Evolutionary conservation across 192 early-diverging fungal species (phyloP).

Genomic region (Obelidium mucronatum): DNA sequence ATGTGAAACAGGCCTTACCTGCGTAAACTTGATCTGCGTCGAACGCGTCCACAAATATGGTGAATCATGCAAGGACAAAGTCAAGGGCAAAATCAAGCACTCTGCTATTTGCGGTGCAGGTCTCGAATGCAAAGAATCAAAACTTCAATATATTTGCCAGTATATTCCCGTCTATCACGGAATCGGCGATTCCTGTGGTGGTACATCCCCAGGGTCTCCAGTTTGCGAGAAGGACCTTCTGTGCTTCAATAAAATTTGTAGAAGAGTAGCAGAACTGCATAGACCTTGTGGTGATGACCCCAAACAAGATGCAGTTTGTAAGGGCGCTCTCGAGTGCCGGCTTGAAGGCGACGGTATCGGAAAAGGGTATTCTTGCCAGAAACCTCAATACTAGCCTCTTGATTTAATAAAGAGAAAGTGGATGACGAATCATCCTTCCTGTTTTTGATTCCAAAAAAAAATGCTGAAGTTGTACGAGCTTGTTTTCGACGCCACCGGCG

Average conservation of each 20-base stretch:
- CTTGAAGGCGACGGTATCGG: background rate
- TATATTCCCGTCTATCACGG: background rate
- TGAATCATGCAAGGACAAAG: background rate
- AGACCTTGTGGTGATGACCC: background rate
- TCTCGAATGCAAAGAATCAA: background rate
- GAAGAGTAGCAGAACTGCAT: background rate
- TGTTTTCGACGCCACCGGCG: background rate
- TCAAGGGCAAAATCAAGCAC: background rate
- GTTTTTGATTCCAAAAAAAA: no score
- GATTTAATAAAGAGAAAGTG: background rate
- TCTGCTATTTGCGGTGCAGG: background rate
- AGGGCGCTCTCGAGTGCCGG: background rate
- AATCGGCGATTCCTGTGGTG: background rate
- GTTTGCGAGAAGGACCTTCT: background rate
- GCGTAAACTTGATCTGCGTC: background rate
- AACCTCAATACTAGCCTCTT: no score
- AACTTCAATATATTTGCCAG: background rate
- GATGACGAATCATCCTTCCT: background rate
- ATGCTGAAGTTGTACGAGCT: constrained; percentile 29
- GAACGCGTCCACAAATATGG: background rate
- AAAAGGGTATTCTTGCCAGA: no score
- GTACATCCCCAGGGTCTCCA: background rate
- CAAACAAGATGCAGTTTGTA: background rate
- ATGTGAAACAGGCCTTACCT: background rate
- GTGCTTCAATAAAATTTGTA: background rate